Percentiles rank a stretch among this genome's conserved stretches.
Evolutionary conservation across 129 eudicot species (phyloP).

Genomic region (Chrysanthemum seticuspe): DNA sequence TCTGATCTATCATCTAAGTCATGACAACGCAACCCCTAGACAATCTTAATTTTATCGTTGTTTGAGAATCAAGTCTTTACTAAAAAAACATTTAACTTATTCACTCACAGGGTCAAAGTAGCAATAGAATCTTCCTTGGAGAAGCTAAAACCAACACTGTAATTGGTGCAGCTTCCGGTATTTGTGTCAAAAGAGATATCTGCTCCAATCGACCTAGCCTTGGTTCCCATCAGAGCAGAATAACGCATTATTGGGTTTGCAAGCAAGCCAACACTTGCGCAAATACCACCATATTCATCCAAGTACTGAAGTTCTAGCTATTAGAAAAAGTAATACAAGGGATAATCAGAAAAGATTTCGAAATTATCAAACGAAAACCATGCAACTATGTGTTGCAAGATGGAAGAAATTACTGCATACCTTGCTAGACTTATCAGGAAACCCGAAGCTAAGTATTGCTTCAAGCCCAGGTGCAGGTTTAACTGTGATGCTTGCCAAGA

Average conservation of each 20-base stretch:
- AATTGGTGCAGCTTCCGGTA: neutral
- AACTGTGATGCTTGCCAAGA: neutral
- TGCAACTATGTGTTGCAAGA: no score
- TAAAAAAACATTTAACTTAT: no score
- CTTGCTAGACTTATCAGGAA: neutral
- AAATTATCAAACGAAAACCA: neutral
- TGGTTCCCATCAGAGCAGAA: neutral
- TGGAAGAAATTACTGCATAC: neutral
- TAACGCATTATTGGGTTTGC: neutral
- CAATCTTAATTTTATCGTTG: no score
- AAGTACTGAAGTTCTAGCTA: neutral
- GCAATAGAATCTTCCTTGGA: neutral
- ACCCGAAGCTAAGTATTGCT: neutral
- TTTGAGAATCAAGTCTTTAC: no score
- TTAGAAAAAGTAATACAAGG: neutral
- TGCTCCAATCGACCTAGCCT: neutral
- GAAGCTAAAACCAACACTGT: neutral
- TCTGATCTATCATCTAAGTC: no score
- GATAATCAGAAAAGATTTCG: neutral
- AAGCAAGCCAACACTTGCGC: neutral
- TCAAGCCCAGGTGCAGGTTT: neutral
- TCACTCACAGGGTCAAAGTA: neutral
- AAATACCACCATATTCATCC: neutral
- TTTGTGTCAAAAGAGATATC: neutral
- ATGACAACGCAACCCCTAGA: no score